phyloP scores from a whole-genome alignment of 2,329 filamentous ascomycete species.

The Fusarium pseudonygamai region DNA sequence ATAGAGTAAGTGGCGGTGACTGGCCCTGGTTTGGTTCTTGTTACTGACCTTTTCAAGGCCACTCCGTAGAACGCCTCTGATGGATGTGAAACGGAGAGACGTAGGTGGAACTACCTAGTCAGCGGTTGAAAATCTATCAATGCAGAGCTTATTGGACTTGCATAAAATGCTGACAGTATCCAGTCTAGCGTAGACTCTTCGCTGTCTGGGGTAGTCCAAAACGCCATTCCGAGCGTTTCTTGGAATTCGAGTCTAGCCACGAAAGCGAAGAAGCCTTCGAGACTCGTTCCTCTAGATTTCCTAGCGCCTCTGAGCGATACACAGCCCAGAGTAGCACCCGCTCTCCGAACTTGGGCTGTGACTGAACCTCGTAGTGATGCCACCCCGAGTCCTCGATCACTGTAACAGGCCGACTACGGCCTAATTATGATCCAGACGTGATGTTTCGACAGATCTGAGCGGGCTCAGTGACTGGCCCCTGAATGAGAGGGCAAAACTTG shows the following conservation, averaged over 20 bases:
- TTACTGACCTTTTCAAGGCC: background rate
- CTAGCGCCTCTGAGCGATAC: accelerated
- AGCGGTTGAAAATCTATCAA: background rate
- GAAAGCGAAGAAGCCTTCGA: background rate
- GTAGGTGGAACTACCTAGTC: background rate
- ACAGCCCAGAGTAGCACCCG: background rate
- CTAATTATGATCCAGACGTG: background rate
- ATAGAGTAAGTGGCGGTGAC: background rate
- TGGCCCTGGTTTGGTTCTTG: background rate
- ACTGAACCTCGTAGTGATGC: background rate
- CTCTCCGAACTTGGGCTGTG: background rate
- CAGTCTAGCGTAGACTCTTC: background rate
- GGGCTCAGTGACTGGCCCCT: background rate
- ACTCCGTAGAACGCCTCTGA: background rate
- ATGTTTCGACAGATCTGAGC: background rate
- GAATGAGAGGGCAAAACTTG: background rate
- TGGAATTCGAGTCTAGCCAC: accelerated
- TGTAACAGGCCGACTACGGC: background rate
- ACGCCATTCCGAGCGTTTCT: background rate
- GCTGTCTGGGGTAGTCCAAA: background rate
- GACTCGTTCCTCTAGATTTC: too few species aligned
- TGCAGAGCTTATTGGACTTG: background rate
- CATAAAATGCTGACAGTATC: background rate
- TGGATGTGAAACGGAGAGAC: too few species aligned
- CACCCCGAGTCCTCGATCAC: background rate